Base-by-base conservation (phyloP, 225 moss, liverwort and hornwort species). In the Anthoceros angustus region DNA sequence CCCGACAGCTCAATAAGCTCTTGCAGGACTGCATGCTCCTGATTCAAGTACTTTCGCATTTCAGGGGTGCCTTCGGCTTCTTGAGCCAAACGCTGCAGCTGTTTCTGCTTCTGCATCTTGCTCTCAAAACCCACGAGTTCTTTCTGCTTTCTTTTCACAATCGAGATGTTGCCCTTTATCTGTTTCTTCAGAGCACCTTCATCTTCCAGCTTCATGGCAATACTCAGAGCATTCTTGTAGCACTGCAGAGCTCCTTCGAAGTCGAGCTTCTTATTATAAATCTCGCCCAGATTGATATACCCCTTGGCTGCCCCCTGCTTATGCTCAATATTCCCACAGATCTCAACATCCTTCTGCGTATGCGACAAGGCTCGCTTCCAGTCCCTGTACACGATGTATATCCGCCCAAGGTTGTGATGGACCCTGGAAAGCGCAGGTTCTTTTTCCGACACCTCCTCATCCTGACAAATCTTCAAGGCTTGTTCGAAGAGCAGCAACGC, bases 281-380 rank as follows among this genome's bases (percentile, higher is more conserved):
- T 72, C 32, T 79, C 77, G n/a, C 77, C 98, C 43, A 87, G 76
- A 71, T 98, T 98, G 68, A 89, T 83, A 61, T 87, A 76, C 14
- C 98, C 98, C 77, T 98, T 98, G 63, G 86, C 98, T 73, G 92
- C 98, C 65, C 98, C 98, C 74, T 92, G 98, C 15, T 87, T 79
- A 61, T 98, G 98, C 68, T 84, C 87, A 70, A 98, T 76, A 7
- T 73, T 79, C 71, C 80, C 84, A 69, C 98, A 98, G 39, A 98
- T 98, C 71, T 84, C 77, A 45, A 98, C 79, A 42, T 98, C 98
- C 71, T 86, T 80, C 40, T 86, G 42, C 16, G 77, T 72, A 39
- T 98, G 89, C 10, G 46, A 9, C 75, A 83, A 82, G 62, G 92
- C 86, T 65, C 50, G 71, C 4, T 67, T 72, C 79, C 84, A 92